Evolutionary conservation across 2,329 filamentous ascomycete genomes (phyloP).

Genomic region (Septoria petroselini): DNA sequence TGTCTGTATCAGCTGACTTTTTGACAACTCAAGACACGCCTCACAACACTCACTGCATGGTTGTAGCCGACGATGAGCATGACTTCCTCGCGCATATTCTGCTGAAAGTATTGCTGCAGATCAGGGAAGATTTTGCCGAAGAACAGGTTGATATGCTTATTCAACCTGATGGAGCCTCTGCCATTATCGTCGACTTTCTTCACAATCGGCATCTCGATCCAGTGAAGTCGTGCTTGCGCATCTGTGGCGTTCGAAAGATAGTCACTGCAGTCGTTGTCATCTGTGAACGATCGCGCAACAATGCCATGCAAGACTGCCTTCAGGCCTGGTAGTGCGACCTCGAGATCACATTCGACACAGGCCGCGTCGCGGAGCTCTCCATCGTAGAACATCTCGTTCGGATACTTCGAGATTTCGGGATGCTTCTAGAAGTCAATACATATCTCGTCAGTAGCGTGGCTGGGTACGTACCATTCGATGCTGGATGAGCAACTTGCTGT

Average conservation of each 20-base stretch:
- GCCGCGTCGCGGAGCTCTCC: not conserved
- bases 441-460: no score
- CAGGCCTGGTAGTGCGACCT: constrained; percentile 12
- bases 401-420: not conserved
- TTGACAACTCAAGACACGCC: no score
- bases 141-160: constrained; percentile 19
- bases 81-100: constrained; percentile 15
- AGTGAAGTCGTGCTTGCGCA: not conserved
- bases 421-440: no score
- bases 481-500: constrained; percentile 19
- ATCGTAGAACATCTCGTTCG: not conserved
- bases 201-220: not conserved
- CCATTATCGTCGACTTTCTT: not conserved
- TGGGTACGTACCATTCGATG: constrained; percentile 7
- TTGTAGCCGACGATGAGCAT: constrained; percentile 24
- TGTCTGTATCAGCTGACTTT: no score
- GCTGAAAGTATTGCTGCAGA: constrained; percentile 16
- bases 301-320: constrained; percentile 7
- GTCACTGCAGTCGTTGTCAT: not conserved
- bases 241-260: not conserved
- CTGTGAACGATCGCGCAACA: not conserved
- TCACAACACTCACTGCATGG: constrained; percentile 11
- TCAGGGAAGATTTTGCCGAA: constrained; percentile 19
- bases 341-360: constrained; percentile 7
- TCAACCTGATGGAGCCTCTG: constrained; percentile 10